Percentiles rank a stretch among this genome's conserved stretches.
Evolutionary conservation across 1,139 yeast genomes (phyloP).

Genomic region (Candida pseudocylindracea): DNA sequence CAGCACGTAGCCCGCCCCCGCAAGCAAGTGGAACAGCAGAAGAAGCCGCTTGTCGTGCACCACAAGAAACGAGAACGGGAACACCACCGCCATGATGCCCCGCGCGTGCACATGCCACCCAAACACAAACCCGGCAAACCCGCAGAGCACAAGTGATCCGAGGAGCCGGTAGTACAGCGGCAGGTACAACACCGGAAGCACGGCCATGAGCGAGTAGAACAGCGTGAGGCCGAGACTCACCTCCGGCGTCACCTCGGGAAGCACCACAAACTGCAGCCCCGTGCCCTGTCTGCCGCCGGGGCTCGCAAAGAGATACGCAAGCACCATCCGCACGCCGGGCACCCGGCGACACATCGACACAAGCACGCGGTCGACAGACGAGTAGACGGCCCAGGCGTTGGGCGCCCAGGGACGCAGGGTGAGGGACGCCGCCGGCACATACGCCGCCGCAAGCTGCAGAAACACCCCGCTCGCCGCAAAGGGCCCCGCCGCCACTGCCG

Average conservation of each 20-base stretch:
- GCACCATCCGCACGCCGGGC: conserved; percentile 19
- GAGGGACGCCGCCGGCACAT: conserved; percentile 84
- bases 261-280: conserved; percentile 62
- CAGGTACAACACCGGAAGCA: conserved; percentile 50
- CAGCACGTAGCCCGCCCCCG: conserved; percentile 70
- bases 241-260: conserved; percentile 65
- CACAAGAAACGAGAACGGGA: conserved; percentile 70
- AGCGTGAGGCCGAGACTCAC: conserved; percentile 59
- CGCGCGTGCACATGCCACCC: conserved; percentile 99
- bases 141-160: conserved; percentile 76
- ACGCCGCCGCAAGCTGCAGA: too few relatives aligned
- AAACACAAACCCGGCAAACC: conserved; percentile 73
- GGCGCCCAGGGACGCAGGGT: conserved; percentile 99
- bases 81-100: conserved; percentile 73
- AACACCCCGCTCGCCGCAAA: conserved; percentile 41
- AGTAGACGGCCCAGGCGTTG: conserved; percentile 86
- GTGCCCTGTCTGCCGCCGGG: too few relatives aligned
- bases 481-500: conserved; percentile 60
- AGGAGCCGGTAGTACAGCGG: conserved; percentile 64
- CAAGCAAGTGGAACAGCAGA: conserved; percentile 41
- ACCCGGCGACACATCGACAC: conserved; percentile 24
- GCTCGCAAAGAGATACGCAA: conserved; percentile 12
- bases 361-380: conserved; percentile 59
- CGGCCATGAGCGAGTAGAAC: conserved; percentile 60
- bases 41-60: conserved; percentile 50